A percentile compares a stretch with the other conserved stretches of the same genome.
Conservation (phyloP, 805 yeast species). For the Schwanniomyces vanrijiae region DNA sequence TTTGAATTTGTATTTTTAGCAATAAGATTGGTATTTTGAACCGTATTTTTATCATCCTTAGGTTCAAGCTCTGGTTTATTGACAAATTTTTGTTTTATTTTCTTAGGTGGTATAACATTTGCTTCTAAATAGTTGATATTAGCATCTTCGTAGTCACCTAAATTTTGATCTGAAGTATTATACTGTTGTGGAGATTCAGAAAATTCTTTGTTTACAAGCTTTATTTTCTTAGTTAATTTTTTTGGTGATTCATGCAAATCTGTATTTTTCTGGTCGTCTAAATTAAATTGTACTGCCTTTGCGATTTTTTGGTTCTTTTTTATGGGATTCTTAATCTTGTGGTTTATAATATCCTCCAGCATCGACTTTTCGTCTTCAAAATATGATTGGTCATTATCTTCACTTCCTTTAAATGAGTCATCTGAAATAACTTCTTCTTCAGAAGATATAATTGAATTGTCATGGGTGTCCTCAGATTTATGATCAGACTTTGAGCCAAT, state of each 20-base stretch:
- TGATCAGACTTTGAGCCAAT: background rate
- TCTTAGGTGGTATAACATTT: constrained; percentile 3
- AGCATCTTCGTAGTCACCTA: constrained; percentile 37
- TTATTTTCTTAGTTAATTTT: constrained; percentile 20
- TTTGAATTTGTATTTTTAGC: background rate
- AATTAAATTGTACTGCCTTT: background rate
- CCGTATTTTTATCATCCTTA: background rate
- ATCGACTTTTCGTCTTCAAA: background rate
- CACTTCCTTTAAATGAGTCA: background rate
- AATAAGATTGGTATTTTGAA: background rate
- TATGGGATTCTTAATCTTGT: background rate
- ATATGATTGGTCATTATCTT: background rate
- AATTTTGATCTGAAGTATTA: constrained; percentile 28
- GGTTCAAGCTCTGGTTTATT: background rate
- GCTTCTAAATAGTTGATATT: constrained; percentile 27
- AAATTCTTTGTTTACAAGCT: constrained; percentile 7
- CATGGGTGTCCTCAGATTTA: background rate
- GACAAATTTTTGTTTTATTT: background rate
- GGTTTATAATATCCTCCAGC: background rate
- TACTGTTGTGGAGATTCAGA: constrained; percentile 16
- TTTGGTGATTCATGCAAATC: constrained; percentile 13
- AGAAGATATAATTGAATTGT: background rate
- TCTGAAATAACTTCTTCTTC: background rate
- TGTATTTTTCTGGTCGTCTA: background rate
- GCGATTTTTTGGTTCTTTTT: background rate